Evolutionary conservation across 1,284 basidiomycete genomes (phyloP).

Genomic region (Leccinum pachyderme): DNA sequence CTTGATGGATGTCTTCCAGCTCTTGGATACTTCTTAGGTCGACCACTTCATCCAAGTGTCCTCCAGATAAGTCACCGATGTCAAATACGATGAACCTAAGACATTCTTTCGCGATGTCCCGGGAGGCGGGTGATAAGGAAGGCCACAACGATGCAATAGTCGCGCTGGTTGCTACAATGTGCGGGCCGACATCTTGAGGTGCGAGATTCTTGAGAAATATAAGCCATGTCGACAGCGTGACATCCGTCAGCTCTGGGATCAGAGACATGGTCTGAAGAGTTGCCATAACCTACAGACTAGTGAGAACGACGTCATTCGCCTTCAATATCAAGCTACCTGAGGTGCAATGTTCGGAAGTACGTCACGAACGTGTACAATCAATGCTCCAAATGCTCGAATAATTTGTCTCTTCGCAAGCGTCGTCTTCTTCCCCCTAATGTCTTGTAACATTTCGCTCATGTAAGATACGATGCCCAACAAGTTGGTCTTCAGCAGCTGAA

Average conservation of each 20-base stretch:
- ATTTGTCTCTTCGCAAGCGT: slow-evolving; percentile 69
- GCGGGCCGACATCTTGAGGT: slow-evolving; percentile 75
- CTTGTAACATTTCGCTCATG: slow-evolving; percentile 82
- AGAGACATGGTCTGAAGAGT: slow-evolving; percentile 89
- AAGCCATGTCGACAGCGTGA: slow-evolving; percentile 82
- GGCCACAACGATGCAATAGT: slow-evolving; percentile 82
- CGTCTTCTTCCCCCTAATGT: slow-evolving; percentile 72
- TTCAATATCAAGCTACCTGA: slow-evolving; percentile 54
- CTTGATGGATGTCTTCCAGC: slow-evolving; percentile 49
- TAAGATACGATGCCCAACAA: slow-evolving; percentile 82
- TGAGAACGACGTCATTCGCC: slow-evolving; percentile 14
- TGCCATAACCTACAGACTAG: slow-evolving; percentile 79
- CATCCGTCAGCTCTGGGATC: slow-evolving; percentile 71
- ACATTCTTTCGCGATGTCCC: slow-evolving; percentile 56
- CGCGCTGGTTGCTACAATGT: slow-evolving; percentile 88
- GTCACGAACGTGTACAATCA: slow-evolving; percentile 73
- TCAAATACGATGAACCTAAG: slow-evolving; percentile 74
- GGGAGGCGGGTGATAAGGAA: slow-evolving; percentile 55
- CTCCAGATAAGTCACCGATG: slow-evolving; percentile 44
- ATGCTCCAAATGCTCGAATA: slow-evolving; percentile 74
- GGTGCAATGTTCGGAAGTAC: slow-evolving; percentile 75
- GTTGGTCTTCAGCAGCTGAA: slow-evolving; percentile 64
- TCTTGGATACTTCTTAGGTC: slow-evolving; percentile 73
- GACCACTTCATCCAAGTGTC: slow-evolving; percentile 74
- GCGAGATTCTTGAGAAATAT: slow-evolving; percentile 74